Evolutionary conservation across 106 monocot genomes (phyloP).

Genomic region (Allium sativum): DNA sequence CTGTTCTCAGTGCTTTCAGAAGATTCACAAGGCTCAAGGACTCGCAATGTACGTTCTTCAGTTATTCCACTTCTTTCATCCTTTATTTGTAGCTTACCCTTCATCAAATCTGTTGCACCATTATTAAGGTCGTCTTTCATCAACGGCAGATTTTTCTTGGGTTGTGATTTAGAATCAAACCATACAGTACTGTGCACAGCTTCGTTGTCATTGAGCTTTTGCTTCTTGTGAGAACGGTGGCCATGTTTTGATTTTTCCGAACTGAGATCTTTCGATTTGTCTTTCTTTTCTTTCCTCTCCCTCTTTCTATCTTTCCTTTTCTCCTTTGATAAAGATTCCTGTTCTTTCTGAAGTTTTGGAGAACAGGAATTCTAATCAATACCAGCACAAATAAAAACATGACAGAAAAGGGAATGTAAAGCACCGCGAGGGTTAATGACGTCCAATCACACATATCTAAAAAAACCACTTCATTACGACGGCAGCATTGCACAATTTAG

Average conservation of each 20-base stretch:
- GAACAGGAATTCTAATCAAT: slow-evolving; percentile 35
- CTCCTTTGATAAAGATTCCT: slow-evolving; percentile 9
- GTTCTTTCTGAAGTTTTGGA: slow-evolving; percentile 30
- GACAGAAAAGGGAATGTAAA: too few species aligned
- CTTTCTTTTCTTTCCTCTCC: slow-evolving; percentile 16
- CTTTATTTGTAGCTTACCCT: slow-evolving; percentile 8
- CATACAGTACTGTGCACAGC: too few species aligned
- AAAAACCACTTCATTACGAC: too few species aligned
- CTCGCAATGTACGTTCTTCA: slow-evolving; percentile 38
- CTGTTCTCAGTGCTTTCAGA: slow-evolving; percentile 48
- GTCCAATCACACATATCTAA: too few species aligned
- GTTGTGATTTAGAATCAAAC: too few species aligned
- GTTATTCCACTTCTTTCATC: slow-evolving; percentile 29
- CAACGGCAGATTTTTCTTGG: too few species aligned
- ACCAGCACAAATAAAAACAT: too few species aligned
- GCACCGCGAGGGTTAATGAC: too few species aligned
- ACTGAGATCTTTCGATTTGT: slow-evolving; percentile 1
- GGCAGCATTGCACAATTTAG: too few species aligned
- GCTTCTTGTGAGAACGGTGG: background rate
- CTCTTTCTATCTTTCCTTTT: slow-evolving; percentile 5
- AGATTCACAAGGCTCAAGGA: slow-evolving; percentile 19
- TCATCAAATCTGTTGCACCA: too few species aligned
- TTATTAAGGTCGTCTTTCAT: too few species aligned
- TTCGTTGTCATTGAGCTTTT: slow-evolving; percentile 8
- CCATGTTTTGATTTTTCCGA: slow-evolving; percentile 8